Evolutionary conservation across 2,329 filamentous ascomycete genomes (phyloP).

Genomic region (Scytalidium sp.): DNA sequence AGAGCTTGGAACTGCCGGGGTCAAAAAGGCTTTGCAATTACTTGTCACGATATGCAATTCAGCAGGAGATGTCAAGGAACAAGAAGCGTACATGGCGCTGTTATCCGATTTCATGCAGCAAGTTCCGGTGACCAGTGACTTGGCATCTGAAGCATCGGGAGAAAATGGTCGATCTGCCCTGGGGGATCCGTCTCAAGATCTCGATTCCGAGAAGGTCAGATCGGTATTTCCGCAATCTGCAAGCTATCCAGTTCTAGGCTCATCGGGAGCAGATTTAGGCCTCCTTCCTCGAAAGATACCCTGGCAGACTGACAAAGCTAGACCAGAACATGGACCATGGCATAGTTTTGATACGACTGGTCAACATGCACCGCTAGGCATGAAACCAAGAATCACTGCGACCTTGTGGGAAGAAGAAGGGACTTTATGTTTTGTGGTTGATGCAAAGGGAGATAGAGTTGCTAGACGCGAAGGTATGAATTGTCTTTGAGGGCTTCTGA

Average conservation of each 20-base stretch:
- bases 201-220: no score
- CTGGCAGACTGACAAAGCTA: constrained; percentile 33
- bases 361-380: constrained; percentile 84
- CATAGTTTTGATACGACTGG: constrained; percentile 73
- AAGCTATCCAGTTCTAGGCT: no score
- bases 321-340: constrained; percentile 42
- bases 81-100: constrained; percentile 10
- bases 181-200: no score
- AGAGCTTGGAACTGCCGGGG: background rate
- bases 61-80: constrained; percentile 6
- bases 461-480: constrained; percentile 81
- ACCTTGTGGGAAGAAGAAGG: constrained; percentile 98
- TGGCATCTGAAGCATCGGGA: no score
- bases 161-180: no score
- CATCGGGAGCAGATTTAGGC: no score
- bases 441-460: constrained; percentile 92
- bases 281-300: background rate
- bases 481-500: constrained; percentile 1
- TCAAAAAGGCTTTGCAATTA: constrained; percentile 4
- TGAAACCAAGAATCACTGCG: constrained; percentile 95
- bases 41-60: constrained; percentile 4
- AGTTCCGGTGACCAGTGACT: no score
- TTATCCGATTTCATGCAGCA: constrained; percentile 3
- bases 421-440: constrained; percentile 94
- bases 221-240: no score